Base-by-base conservation (phyloP, 345 rosid species). In the Geranium rotundifolium region DNA sequence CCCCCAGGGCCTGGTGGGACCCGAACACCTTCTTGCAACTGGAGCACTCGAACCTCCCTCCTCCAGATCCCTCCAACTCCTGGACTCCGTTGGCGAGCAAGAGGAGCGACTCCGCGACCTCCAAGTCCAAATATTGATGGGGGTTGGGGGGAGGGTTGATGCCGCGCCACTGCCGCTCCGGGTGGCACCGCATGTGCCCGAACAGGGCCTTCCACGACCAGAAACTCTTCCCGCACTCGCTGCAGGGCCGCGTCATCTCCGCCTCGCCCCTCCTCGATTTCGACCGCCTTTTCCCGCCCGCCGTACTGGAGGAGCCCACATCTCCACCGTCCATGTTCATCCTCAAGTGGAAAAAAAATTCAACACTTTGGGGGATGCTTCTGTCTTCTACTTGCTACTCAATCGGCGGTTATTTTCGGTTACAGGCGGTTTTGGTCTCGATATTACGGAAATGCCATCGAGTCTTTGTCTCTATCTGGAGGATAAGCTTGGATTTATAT, bases 181-280 rank as follows among this genome's bases (percentile, higher is more conserved):
- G 95, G 70, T 95, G 99, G 77, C 96, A 95, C 67, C 97, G 76
- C 92, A 83, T 90, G 75, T 90, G 99, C 23, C 99, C 97, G 7
- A 87, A 90, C 27, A 95, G 82, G 7, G 97, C 99, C 75, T 95
- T 92, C 82, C 79, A 75, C 0, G 99, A 95, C 89, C 89, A 84
- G 65, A 95, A 95, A 75, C 69, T 74, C 82, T 83, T 90, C 29
- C 97, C 95, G 61, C 99, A 95, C 76, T 95, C 97, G 5, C 74
- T 88, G 49, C 99, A 95, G 3, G 96, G 90, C n/a, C 73, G 62
- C 1, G 92, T 86, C 68, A 81, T 86, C 74, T 88, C 88, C 2
- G 96, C 95, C 0, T 86, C 88, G 13, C 62, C 68, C 12, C 27
- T 0, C 34, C 34, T 37, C 61, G 57, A 54, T 56, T 62, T 67